Evolutionary conservation across 1,139 yeast species (phyloP).

Genomic region (Debaryomycetaceae sp.): DNA sequence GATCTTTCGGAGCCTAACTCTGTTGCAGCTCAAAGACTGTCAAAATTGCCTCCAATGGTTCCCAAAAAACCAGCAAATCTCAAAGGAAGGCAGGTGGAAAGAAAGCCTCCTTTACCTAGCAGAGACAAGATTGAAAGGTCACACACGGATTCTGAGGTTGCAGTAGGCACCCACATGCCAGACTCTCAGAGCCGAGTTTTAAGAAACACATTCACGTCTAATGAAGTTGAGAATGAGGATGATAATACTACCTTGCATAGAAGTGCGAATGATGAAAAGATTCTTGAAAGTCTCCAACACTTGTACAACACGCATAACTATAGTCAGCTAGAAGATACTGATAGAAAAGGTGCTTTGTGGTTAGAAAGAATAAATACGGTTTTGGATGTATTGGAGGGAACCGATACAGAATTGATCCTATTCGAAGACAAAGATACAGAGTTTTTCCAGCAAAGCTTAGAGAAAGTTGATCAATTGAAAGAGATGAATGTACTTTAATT

Average conservation of each 20-base stretch:
- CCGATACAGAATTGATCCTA: conserved; percentile 31
- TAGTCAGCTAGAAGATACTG: conserved; percentile 39
- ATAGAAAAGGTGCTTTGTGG: conserved; percentile 50
- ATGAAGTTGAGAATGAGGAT: background rate
- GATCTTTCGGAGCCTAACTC: conserved; percentile 28
- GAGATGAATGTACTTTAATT: background rate
- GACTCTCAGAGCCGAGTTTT: background rate
- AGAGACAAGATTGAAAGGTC: conserved; percentile 4
- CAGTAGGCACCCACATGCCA: background rate
- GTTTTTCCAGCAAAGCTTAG: conserved; percentile 20
- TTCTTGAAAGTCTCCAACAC: conserved; percentile 17
- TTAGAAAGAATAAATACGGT: conserved; percentile 39
- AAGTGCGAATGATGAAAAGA: background rate
- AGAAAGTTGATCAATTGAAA: background rate
- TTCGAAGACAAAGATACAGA: conserved; percentile 37
- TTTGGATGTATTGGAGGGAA: conserved; percentile 34
- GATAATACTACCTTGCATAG: background rate
- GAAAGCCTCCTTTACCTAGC: conserved; percentile 22
- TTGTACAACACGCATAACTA: conserved; percentile 25
- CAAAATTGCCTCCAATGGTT: conserved; percentile 34
- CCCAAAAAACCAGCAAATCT: conserved; percentile 37
- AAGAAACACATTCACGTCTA: background rate
- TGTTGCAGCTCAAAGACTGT: conserved; percentile 10
- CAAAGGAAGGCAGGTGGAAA: conserved; percentile 20
- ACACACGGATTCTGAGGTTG: conserved; percentile 5